These are phyloP conservation scores for Talaromyces liani DNA, from an alignment of 495 filamentous ascomycete species.

Conservation along the genomic window DNA sequence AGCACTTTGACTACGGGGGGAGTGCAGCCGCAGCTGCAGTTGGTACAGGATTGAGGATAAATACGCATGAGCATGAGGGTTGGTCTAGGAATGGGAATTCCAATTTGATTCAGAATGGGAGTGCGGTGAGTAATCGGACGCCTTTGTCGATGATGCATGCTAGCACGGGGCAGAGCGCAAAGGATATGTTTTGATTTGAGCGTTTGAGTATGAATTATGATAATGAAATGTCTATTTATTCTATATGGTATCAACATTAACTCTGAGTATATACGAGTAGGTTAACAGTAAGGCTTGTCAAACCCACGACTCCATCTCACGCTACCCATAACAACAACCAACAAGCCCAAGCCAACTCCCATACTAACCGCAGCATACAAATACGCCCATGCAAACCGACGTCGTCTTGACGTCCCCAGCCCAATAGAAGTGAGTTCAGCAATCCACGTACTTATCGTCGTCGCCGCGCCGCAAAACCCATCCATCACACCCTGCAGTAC, in stretches of 20 bases:
- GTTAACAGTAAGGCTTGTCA: constrained; percentile 15
- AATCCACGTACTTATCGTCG: constrained; percentile 82
- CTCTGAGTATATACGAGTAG: not conserved
- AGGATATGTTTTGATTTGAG: not conserved
- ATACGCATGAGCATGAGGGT: not conserved
- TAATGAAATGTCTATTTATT: not conserved
- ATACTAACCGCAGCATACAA: constrained; percentile 62
- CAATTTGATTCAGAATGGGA: not conserved
- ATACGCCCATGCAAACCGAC: constrained; percentile 48
- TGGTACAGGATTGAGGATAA: not conserved
- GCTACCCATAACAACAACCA: constrained; percentile 68
- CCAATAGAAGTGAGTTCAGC: constrained; percentile 44
- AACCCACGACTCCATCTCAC: constrained; percentile 65
- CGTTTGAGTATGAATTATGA: not conserved
- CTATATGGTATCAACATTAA: not conserved
- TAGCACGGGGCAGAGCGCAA: not conserved
- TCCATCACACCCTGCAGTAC: constrained; percentile 71
- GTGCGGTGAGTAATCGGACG: constrained; percentile 1
- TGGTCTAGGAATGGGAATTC: not conserved
- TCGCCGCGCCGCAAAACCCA: constrained; percentile 81
- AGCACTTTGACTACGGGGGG: not conserved
- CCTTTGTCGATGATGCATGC: constrained; percentile 1
- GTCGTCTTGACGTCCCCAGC: constrained; percentile 35
- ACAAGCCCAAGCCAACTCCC: constrained; percentile 45
- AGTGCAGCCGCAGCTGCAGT: not conserved